Percentiles rank a stretch among this genome's conserved stretches.
Conservation (phyloP, 192 early-diverging fungal genomes). For the Backusella psychrophila region DNA sequence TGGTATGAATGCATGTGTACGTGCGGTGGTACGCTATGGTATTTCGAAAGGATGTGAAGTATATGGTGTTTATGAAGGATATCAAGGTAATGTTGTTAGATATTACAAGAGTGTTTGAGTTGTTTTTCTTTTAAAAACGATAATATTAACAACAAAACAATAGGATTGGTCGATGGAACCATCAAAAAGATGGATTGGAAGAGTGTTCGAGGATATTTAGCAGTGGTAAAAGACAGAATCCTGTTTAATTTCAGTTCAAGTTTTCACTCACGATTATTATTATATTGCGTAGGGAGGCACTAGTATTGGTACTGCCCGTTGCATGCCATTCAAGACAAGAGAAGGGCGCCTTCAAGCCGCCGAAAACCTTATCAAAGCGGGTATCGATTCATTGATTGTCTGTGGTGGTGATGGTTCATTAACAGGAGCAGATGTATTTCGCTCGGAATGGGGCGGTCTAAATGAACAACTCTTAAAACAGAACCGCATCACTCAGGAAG, state of each 20-base stretch:
- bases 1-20: constrained; percentile 96
- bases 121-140: neutral
- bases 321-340: constrained; percentile 77
- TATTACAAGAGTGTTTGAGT: neutral
- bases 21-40: constrained; percentile 86
- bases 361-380: constrained; percentile 81
- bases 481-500: constrained; percentile 48
- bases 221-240: constrained; percentile 39
- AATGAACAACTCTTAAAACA: constrained; percentile 67
- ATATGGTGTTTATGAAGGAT: constrained; percentile 95
- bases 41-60: constrained; percentile 81
- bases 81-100: constrained; percentile 62
- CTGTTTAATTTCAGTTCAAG: neutral
- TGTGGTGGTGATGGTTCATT: constrained; percentile 97
- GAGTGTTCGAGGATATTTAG: constrained; percentile 84
- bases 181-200: constrained; percentile 84
- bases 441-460: constrained; percentile 89
- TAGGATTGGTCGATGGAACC: constrained; percentile 91
- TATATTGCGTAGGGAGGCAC: constrained; percentile 78
- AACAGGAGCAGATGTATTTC: constrained; percentile 89
- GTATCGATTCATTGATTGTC: constrained; percentile 92
- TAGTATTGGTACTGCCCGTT: constrained; percentile 91
- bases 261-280: neutral
- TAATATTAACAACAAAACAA: neutral
- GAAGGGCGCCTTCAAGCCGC: constrained; percentile 83